Evolutionary conservation across 345 rosid genomes (phyloP), one percentile per base, ranked within the genome.

Genomic region (Pugionium dolabratum): DNA sequence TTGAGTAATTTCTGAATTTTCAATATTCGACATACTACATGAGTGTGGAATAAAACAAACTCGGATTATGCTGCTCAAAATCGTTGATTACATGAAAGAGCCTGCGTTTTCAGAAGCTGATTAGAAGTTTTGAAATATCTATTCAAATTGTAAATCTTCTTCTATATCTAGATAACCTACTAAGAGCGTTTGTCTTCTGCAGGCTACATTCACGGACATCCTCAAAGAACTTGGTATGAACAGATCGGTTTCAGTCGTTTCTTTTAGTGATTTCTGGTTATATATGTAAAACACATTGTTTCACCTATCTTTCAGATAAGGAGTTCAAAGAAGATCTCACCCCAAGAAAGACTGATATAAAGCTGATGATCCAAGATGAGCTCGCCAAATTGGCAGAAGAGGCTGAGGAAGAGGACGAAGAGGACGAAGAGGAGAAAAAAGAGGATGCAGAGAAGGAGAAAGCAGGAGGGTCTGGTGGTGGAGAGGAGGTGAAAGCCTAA

Each of bases 121-220:
- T 3, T 3, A 34, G 5, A 34, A 34, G 36, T 34, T 5, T 34
- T 34, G 36, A 5, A 29, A 54, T 30, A 53, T 62, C 36, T 71
- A 2, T 39, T 6, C 34, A 62, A 46, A 46, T 7, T 40, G 42
- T 54, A 41, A 49, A 49, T 39, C 4, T 3, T n/a, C 64, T 54
- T 54, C 44, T 18, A 18, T 18, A 18, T 18, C 18, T 18, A 18
- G 42, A 32, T 37, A 54, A 54, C 26, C 26, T 63, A 31, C 47
- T 47, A 26, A 47, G 64, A 63, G 35, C 30, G 42, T 47, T 62
- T 32, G 56, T 69, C 35, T 73, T 79, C 54, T 88, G 84, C 90
- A 93, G 98, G 97, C 98, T 65, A 93, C 98, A 28, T 90, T 93
- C 80, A 88, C 96, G 0, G 98, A 93, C 80, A 90, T 93, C 78